These are phyloP conservation scores for Xylaria grammica DNA, from an alignment of 495 filamentous ascomycete genomes.

Conservation along the genomic window DNA sequence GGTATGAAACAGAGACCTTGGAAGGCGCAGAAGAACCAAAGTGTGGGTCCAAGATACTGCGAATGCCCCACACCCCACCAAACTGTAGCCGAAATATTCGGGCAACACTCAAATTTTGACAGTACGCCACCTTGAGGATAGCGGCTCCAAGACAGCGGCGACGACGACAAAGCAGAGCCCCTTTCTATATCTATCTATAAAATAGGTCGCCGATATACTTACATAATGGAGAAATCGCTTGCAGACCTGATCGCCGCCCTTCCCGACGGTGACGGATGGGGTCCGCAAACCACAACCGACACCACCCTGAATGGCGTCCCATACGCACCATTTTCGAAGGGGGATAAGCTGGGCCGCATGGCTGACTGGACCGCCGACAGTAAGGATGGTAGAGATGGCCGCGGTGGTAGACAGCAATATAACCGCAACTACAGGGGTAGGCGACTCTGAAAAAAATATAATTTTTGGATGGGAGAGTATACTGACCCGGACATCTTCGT, in stretches of 20 bases:
- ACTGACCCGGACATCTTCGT: slow-evolving; percentile 23
- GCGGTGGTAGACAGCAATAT: slow-evolving; percentile 83
- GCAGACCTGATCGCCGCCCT: slow-evolving; percentile 62
- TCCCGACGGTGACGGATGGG: slow-evolving; percentile 78
- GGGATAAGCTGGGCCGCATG: slow-evolving; percentile 98
- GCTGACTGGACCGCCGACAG: slow-evolving; percentile 97
- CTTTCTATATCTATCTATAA: not conserved
- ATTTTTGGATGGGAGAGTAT: not conserved
- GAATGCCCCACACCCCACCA: slow-evolving; percentile 29
- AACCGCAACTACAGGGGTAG: slow-evolving; percentile 90
- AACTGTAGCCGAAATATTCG: slow-evolving; percentile 29
- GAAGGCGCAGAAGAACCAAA: too few species aligned
- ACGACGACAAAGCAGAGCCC: slow-evolving; percentile 26
- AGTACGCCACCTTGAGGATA: slow-evolving; percentile 25
- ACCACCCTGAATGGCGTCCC: slow-evolving; percentile 92
- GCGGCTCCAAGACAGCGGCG: slow-evolving; percentile 10
- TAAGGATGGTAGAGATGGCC: slow-evolving; percentile 77
- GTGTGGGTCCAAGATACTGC: too few species aligned
- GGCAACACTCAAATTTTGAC: slow-evolving; percentile 26
- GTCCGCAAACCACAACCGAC: slow-evolving; percentile 77
- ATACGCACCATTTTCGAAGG: slow-evolving; percentile 97
- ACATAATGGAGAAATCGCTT: slow-evolving; percentile 42
- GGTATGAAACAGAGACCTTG: too few species aligned
- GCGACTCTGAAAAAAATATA: slow-evolving; percentile 27
- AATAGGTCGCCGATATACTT: slow-evolving; percentile 1